phyloP scores from a whole-genome alignment of 2,329 filamentous ascomycete species.

The Cladophialophora yegresii region DNA sequence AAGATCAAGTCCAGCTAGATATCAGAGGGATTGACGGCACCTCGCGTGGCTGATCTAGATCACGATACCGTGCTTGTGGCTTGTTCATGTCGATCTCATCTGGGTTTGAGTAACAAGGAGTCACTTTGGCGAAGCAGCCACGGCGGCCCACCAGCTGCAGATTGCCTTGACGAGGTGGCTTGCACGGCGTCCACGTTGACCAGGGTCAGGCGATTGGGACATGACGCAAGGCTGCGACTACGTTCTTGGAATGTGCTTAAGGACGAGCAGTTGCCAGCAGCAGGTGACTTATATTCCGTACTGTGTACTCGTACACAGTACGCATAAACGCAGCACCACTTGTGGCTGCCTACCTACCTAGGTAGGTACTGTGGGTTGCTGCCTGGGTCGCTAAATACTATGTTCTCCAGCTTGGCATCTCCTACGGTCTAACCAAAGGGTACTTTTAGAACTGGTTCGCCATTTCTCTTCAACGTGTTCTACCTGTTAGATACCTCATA shows the following conservation, averaged over 20 bases:
- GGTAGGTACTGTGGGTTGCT: background rate
- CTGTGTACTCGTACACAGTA: no score
- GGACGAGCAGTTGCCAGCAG: background rate
- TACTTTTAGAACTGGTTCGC: background rate
- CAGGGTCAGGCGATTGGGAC: background rate
- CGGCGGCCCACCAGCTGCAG: background rate
- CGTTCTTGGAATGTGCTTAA: background rate
- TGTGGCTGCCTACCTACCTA: no score
- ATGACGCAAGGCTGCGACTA: constrained; percentile 8
- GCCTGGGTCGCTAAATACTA: background rate
- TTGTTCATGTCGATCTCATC: background rate
- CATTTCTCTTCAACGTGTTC: background rate
- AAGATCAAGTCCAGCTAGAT: background rate
- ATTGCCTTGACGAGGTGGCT: background rate
- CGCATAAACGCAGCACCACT: no score
- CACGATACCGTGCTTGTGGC: background rate
- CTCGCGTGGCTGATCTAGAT: background rate
- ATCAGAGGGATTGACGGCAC: background rate
- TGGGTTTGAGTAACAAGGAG: background rate
- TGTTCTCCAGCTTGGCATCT: background rate
- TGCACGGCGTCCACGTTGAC: background rate
- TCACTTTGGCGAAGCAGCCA: background rate
- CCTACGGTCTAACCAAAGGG: background rate
- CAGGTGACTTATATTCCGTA: background rate
- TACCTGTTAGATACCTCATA: constrained; percentile 4